Percentiles rank a stretch among this genome's conserved stretches.
phyloP scores from a whole-genome alignment of 495 filamentous ascomycete species.

The Penicillium waksmanii region DNA sequence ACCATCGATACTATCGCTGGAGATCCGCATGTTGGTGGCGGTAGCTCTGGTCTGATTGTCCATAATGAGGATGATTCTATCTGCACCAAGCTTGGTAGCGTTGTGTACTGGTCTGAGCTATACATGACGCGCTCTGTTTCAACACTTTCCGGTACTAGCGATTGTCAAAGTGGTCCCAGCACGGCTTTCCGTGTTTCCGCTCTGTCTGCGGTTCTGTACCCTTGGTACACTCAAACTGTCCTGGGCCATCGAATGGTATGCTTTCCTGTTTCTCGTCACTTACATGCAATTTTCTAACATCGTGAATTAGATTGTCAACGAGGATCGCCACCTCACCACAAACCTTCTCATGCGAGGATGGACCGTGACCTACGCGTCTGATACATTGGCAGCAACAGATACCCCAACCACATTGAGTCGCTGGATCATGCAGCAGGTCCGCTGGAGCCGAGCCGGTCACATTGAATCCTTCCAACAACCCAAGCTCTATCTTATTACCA shows the following conservation, averaged over 20 bases:
- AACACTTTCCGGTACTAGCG: constrained; percentile 31
- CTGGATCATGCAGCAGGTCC: constrained; percentile 41
- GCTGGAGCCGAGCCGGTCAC: constrained; percentile 38
- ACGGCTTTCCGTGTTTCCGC: constrained; percentile 33
- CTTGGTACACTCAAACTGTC: constrained; percentile 37
- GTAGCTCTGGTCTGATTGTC: constrained; percentile 33
- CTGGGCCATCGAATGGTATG: constrained; percentile 33
- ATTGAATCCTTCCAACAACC: constrained; percentile 42
- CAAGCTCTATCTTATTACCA: constrained; percentile 33
- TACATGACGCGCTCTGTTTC: constrained; percentile 33
- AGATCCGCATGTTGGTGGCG: constrained; percentile 33
- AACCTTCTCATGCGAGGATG: constrained; percentile 38
- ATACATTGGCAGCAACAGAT: constrained; percentile 37
- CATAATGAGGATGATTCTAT: constrained; percentile 34
- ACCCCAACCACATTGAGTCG: constrained; percentile 35
- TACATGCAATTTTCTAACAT: background rate
- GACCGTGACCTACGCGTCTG: constrained; percentile 38
- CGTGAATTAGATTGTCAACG: constrained; percentile 29
- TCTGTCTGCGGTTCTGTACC: constrained; percentile 32
- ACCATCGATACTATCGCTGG: constrained; percentile 36
- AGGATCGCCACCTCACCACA: constrained; percentile 40
- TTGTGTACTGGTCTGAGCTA: constrained; percentile 39
- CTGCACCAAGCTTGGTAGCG: constrained; percentile 32
- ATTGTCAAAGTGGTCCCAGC: constrained; percentile 39
- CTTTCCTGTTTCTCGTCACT: background rate